These are phyloP conservation scores for Sporothrix brasiliensis DNA, from an alignment of 2,329 filamentous ascomycete species.

Conservation along the genomic window DNA sequence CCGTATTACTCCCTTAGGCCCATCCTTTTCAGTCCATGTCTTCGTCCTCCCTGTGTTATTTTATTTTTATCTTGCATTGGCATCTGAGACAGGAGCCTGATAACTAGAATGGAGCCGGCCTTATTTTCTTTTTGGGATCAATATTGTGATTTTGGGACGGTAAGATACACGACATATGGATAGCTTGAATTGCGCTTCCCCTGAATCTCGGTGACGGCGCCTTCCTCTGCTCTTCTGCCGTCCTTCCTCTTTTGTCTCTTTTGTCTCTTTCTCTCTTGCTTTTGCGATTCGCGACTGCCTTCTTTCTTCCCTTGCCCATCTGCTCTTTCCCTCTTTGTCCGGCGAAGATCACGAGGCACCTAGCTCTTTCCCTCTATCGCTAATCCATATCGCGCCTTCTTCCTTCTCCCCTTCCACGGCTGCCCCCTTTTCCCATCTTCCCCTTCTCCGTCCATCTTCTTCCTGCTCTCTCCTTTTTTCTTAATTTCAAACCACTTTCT, in stretches of 20 bases:
- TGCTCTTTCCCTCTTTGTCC: conserved; percentile 26
- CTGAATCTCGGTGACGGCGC: neutral
- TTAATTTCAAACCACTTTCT: neutral
- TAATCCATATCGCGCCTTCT: neutral
- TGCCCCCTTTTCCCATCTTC: neutral
- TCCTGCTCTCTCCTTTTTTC: neutral
- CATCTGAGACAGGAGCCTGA: neutral
- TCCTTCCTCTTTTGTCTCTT: neutral
- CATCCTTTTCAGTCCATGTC: neutral
- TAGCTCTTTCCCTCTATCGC: conserved; percentile 15
- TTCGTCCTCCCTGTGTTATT: neutral
- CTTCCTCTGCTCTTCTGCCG: neutral
- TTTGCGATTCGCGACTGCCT: neutral
- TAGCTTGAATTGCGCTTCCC: neutral
- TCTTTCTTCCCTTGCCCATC: neutral
- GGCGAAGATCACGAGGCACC: conserved; percentile 19
- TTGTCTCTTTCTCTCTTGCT: neutral
- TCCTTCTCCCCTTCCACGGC: neutral
- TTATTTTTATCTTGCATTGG: neutral
- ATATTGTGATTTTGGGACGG: conserved; percentile 6
- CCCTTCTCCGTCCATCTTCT: neutral
- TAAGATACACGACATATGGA: conserved; percentile 8
- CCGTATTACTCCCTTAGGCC: neutral
- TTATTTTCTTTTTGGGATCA: neutral
- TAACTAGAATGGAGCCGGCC: neutral